Base-by-base conservation (phyloP, 768 basidiomycete species). In the Tricholoma sp. region DNA sequence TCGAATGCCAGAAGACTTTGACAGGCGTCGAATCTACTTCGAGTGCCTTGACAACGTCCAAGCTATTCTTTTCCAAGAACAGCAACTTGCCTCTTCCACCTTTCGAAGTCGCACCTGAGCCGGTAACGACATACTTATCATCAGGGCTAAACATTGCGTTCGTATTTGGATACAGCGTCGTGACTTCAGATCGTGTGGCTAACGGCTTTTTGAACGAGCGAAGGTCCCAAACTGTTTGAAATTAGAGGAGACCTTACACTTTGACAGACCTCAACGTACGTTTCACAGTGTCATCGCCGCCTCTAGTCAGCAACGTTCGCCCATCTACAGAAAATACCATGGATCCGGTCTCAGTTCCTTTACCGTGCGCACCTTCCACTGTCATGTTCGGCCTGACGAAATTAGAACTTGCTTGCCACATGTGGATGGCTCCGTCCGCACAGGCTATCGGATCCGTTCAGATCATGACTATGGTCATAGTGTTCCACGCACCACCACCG, bases 61-160 rank as follows among this genome's bases (percentile, higher is more conserved):
- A 72, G 37, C 78, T 80, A 55, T 86, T 82, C 66, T 86, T 86
- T 56, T 76, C 76, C 70, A 98, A 66, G 64, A 96, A 86, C 55
- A 90, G 70, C 54, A 98, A 74, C 57, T 80, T 80, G 0, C 94
- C 94, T 57, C 77, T 76, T 33, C 80, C 83, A 15, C 84, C 86
- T 63, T 86, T 88, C 39, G 82, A 71, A 9, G 82, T 73, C 1
- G 86, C 81, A 7, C 87, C 89, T 1, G 83, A 78, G 4, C 97
- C 95, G 9, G 94, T 95, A 53, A 98, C 75, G 51, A 98, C 75
- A 65, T 86, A 84, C 69, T 86, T 90, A 63, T 95, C 93, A 69
- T 97, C 93, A 0, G 97, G 97, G 61, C 94, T 97, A 72, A 96
- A 98, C 59, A 89, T 82, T 8, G 95, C 88, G 70, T 98, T 98